Conservation (phyloP, 2,329 filamentous ascomycete genomes). For the Cytospora leucostoma region DNA sequence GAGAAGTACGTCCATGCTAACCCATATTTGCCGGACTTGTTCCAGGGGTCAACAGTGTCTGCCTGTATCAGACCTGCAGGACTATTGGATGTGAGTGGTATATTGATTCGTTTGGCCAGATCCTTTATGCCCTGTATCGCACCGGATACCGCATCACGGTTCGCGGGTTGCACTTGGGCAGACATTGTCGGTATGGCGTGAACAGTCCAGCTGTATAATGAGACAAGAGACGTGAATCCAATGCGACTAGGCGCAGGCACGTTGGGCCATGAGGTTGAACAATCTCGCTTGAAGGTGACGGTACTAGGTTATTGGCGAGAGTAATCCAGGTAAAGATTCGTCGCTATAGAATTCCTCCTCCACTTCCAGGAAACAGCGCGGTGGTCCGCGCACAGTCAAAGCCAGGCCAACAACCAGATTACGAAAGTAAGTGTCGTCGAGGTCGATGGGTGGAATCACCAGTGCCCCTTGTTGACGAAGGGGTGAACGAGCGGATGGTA, state of each 20-base stretch:
- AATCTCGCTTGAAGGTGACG: not conserved
- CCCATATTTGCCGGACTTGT: conserved; percentile 79
- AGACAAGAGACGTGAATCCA: not conserved
- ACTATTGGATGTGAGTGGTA: conserved; percentile 62
- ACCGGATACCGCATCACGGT: conserved; percentile 38
- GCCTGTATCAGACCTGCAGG: conserved; percentile 64
- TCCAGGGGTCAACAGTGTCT: conserved; percentile 75
- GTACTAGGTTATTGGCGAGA: not conserved
- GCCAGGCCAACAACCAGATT: not conserved
- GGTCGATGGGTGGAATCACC: not conserved
- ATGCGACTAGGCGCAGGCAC: conserved; percentile 25
- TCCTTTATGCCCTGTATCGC: conserved; percentile 40
- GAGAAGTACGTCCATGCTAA: conserved; percentile 88
- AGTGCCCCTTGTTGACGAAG: not conserved
- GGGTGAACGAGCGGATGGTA: not conserved
- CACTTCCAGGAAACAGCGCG: not conserved
- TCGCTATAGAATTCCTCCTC: conserved; percentile 7
- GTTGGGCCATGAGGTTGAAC: conserved; percentile 19
- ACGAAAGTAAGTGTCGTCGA: not conserved
- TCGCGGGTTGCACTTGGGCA: conserved; percentile 37
- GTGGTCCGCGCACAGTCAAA: not conserved
- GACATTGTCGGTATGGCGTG: conserved; percentile 41
- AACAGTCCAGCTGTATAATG: conserved; percentile 24
- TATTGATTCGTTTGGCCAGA: conserved; percentile 58
- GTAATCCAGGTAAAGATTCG: not conserved